Evolutionary conservation across 345 rosid species (phyloP).

Genomic region (Populus alba): DNA sequence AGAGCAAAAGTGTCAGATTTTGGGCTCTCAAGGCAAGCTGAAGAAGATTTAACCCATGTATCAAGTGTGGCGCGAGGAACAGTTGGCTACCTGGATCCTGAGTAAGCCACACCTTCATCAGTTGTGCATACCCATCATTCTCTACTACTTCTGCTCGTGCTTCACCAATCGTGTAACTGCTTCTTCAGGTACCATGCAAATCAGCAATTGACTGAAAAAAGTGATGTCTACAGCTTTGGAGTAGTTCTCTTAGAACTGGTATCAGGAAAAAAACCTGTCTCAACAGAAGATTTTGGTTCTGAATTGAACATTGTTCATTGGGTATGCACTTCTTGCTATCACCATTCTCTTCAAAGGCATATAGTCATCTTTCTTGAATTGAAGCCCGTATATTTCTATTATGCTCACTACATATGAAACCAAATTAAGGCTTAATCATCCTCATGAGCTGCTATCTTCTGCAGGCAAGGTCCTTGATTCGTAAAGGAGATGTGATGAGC

Average conservation of each 20-base stretch:
- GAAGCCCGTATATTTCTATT: background rate
- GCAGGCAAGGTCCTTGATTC: constrained; percentile 83
- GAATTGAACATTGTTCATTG: constrained; percentile 89
- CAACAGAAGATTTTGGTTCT: constrained; percentile 76
- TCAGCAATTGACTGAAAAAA: constrained; percentile 89
- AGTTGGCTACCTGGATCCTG: constrained; percentile 94
- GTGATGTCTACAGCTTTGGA: constrained; percentile 97
- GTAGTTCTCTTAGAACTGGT: constrained; percentile 91
- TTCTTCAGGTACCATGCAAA: constrained; percentile 74
- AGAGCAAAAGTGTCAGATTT: constrained; percentile 97
- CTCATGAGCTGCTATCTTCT: background rate
- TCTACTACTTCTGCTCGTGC: background rate
- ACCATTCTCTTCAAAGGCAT: constrained; percentile 1
- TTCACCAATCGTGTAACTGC: background rate
- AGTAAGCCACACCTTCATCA: constrained; percentile 47
- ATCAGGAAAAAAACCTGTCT: constrained; percentile 88
- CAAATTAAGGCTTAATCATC: background rate
- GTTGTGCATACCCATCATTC: background rate
- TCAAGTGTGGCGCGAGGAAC: constrained; percentile 95
- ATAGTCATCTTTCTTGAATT: background rate
- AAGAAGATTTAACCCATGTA: constrained; percentile 82
- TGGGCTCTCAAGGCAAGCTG: constrained; percentile 95
- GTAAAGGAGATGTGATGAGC: constrained; percentile 75
- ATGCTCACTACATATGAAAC: background rate
- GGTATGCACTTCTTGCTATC: constrained; percentile 42